phyloP scores from a whole-genome alignment of 257 asterid species.

The Euphrasia confusa region DNA sequence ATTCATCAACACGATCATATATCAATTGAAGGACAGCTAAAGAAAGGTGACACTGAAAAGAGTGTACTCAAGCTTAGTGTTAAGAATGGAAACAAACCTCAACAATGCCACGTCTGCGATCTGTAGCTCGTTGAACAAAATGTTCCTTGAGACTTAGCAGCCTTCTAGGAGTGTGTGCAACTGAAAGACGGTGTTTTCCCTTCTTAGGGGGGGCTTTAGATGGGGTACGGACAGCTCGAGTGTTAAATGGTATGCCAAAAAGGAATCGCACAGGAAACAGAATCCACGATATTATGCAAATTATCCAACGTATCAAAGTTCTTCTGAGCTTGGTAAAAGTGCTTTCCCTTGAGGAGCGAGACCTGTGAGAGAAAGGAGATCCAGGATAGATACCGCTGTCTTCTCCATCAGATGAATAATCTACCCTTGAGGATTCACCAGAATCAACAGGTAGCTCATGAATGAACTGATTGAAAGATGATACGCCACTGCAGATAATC shows the following conservation, averaged over 20 bases:
- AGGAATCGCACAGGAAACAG: slow-evolving; percentile 71
- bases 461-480: slow-evolving; percentile 90
- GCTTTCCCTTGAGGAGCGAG: slow-evolving; percentile 62
- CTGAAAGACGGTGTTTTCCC: slow-evolving; percentile 37
- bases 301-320: slow-evolving; percentile 55
- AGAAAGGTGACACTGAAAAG: no score
- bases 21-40: no score
- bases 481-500: slow-evolving; percentile 70
- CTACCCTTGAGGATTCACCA: slow-evolving; percentile 62
- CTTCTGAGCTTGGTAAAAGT: slow-evolving; percentile 44
- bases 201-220: slow-evolving; percentile 36
- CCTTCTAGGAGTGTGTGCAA: slow-evolving; percentile 51
- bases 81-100: slow-evolving; percentile 50
- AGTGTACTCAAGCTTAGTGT: no score
- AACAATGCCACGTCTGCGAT: slow-evolving; percentile 92
- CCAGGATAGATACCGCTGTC: slow-evolving; percentile 60
- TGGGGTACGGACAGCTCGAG: slow-evolving; percentile 29
- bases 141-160: slow-evolving; percentile 63
- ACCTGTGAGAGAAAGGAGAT: slow-evolving; percentile 76
- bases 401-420: slow-evolving; percentile 77
- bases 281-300: slow-evolving; percentile 60
- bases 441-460: slow-evolving; percentile 81
- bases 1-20: not conserved
- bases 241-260: slow-evolving; percentile 56
- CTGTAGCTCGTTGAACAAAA: slow-evolving; percentile 78